Percentiles rank a stretch among this genome's conserved stretches.
Conservation (phyloP, 1,139 yeast species). For the Suhomyces chickasaworum region DNA sequence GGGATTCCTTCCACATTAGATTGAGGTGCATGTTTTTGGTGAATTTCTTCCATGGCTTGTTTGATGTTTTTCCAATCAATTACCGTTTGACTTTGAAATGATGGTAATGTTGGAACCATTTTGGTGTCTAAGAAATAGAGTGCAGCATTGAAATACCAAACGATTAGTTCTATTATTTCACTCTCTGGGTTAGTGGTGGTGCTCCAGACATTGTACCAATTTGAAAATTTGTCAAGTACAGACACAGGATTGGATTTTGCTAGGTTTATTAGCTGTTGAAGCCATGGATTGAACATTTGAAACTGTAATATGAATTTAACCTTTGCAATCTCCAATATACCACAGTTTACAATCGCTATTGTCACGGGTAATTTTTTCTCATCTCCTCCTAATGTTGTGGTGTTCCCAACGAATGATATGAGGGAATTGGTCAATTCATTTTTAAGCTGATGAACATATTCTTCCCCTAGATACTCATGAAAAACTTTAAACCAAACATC, state of each 20-base stretch:
- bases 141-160: conserved; percentile 32
- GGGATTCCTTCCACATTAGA: conserved; percentile 33
- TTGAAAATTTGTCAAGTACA: conserved; percentile 5
- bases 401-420: neutral
- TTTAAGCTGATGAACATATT: neutral
- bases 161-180: neutral
- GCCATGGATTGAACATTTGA: conserved; percentile 34
- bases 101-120: conserved; percentile 19
- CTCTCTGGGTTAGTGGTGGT: neutral
- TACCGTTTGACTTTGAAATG: conserved; percentile 16
- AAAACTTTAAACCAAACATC: conserved; percentile 17
- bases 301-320: conserved; percentile 29
- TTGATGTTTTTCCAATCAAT: conserved; percentile 10
- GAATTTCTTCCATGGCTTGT: neutral
- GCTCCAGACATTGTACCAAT: conserved; percentile 14
- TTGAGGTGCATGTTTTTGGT: neutral
- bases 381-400: conserved; percentile 4
- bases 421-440: conserved; percentile 2
- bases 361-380: neutral
- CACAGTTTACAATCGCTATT: neutral
- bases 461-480: conserved; percentile 13
- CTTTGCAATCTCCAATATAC: conserved; percentile 1
- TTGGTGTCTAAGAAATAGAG: conserved; percentile 17
- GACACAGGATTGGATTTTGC: neutral
- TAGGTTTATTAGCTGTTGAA: conserved; percentile 8